Conservation (phyloP, 805 yeast species). For the Pichia kluyveri region DNA sequence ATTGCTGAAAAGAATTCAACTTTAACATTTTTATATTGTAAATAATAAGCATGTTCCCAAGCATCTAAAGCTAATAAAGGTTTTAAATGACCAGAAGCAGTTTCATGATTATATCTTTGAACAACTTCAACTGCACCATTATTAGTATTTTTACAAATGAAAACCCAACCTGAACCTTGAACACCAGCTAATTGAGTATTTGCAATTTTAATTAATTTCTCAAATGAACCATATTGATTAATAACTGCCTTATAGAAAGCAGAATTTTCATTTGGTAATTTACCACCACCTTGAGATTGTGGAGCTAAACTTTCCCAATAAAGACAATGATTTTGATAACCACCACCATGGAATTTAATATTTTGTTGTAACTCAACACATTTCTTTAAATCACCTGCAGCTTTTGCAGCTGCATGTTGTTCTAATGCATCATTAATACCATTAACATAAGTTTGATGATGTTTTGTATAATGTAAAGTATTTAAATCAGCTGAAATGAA, state of each 20-base stretch:
- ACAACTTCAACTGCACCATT: conserved; percentile 72
- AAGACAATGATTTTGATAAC: conserved; percentile 74
- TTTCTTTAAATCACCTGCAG: conserved; percentile 48
- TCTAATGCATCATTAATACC: conserved; percentile 76
- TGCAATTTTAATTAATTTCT: conserved; percentile 52
- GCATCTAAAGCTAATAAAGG: conserved; percentile 89
- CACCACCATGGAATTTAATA: conserved; percentile 91
- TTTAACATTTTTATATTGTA: conserved; percentile 88
- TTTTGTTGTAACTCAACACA: conserved; percentile 58
- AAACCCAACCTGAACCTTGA: conserved; percentile 96
- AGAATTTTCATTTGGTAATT: conserved; percentile 44
- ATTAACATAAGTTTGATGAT: conserved; percentile 85
- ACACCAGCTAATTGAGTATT: conserved; percentile 73
- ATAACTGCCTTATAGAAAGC: conserved; percentile 50
- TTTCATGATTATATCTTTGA: conserved; percentile 81
- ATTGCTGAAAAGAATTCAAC: conserved; percentile 87
- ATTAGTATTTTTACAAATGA: conserved; percentile 72
- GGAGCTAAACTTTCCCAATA: conserved; percentile 90
- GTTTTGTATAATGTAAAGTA: conserved; percentile 81
- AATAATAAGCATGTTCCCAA: conserved; percentile 95
- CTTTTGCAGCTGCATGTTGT: conserved; percentile 58
- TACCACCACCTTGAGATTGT: conserved; percentile 66
- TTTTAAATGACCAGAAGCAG: conserved; percentile 57
- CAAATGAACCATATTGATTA: conserved; percentile 64
- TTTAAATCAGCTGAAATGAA: conserved; percentile 78